Conservation (phyloP, 306 rosid species). For the Acacia confusa region DNA sequence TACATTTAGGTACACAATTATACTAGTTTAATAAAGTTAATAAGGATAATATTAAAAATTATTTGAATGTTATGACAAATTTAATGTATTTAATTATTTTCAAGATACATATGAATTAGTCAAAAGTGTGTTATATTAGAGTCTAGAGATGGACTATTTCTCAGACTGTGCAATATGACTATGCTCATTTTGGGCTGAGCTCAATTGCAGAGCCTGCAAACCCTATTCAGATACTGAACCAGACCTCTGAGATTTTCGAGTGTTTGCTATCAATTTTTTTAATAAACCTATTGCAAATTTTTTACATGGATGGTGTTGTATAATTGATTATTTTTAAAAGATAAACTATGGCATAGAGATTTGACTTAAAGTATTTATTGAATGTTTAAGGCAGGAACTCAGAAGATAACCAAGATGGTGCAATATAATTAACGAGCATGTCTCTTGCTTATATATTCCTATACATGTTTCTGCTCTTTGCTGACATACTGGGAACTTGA, state of each 20-base stretch:
- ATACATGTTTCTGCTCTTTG: background rate
- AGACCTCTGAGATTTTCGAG: background rate
- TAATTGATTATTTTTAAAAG: background rate
- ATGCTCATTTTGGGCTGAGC: background rate
- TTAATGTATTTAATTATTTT: too few species aligned
- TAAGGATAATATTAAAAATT: too few species aligned
- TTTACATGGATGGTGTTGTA: background rate
- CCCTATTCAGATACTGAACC: background rate
- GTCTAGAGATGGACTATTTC: too few species aligned
- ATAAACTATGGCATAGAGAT: background rate
- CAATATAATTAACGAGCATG: background rate
- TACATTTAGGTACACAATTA: too few species aligned
- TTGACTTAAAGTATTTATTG: background rate
- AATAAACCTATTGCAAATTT: background rate
- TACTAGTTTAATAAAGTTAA: too few species aligned
- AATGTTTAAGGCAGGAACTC: background rate
- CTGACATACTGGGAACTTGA: background rate
- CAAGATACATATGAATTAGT: too few species aligned
- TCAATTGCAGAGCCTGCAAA: background rate
- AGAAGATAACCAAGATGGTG: background rate
- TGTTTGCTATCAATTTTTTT: background rate
- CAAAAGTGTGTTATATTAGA: too few species aligned
- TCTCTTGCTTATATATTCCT: background rate
- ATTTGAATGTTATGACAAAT: too few species aligned
- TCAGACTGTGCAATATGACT: too few species aligned